These are phyloP conservation scores for Xerocomus potaroensis DNA, from an alignment of 768 basidiomycete species.

Conservation along the genomic window DNA sequence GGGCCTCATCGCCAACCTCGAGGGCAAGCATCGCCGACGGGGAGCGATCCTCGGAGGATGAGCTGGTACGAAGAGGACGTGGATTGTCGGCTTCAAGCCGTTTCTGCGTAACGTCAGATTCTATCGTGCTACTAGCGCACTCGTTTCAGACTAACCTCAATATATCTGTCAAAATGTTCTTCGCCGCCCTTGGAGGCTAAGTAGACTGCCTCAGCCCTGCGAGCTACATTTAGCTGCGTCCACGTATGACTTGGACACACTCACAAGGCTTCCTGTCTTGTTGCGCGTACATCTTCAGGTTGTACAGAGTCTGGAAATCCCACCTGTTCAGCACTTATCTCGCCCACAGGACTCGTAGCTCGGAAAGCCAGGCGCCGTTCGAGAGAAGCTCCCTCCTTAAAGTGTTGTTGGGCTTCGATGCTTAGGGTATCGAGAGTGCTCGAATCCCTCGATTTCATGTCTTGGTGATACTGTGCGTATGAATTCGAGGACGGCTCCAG, in stretches of 20 bases:
- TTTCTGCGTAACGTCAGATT: neutral
- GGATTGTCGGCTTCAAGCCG: neutral
- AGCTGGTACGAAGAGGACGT: neutral
- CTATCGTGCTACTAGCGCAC: neutral
- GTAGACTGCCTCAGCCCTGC: neutral
- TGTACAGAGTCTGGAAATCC: neutral
- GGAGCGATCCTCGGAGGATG: neutral
- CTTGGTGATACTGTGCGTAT: neutral
- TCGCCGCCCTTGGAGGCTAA: neutral
- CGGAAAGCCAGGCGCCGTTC: neutral
- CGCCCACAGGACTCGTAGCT: neutral
- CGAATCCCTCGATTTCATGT: constrained; percentile 1
- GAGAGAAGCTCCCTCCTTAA: neutral
- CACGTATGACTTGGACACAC: neutral
- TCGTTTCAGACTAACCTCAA: neutral
- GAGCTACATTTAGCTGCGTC: neutral
- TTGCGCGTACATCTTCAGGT: neutral
- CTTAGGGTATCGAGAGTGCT: neutral
- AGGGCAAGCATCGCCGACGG: neutral
- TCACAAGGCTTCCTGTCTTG: neutral
- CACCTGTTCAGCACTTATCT: neutral
- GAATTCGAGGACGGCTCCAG: neutral
- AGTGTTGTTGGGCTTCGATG: neutral
- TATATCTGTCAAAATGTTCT: neutral
- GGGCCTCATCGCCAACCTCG: neutral